phyloP scores from a whole-genome alignment of 2,329 filamentous ascomycete genomes.

The Cladophialophora immunda region DNA sequence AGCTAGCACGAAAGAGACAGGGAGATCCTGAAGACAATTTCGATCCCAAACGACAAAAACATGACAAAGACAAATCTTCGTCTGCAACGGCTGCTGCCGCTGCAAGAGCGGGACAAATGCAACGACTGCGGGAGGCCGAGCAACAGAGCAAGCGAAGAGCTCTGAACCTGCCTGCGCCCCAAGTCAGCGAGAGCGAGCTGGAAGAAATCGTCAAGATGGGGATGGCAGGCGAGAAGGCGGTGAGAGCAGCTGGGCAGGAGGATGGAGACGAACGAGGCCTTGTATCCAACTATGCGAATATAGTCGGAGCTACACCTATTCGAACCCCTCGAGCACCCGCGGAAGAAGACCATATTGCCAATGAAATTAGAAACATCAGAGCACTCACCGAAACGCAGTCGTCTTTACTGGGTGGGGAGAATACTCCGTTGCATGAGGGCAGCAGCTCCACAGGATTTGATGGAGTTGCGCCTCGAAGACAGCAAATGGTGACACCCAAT shows the following conservation, averaged over 20 bases:
- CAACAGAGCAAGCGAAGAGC: slow-evolving; percentile 91
- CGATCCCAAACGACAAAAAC: slow-evolving; percentile 83
- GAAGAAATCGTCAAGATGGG: slow-evolving; percentile 99
- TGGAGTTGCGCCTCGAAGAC: slow-evolving; percentile 79
- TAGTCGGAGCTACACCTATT: slow-evolving; percentile 85
- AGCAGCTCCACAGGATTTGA: slow-evolving; percentile 86
- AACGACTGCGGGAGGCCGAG: slow-evolving; percentile 93
- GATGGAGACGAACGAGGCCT: slow-evolving; percentile 86
- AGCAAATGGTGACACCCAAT: slow-evolving; percentile 89
- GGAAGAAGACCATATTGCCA: slow-evolving; percentile 94
- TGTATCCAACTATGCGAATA: slow-evolving; percentile 83
- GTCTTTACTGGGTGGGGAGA: slow-evolving; percentile 90
- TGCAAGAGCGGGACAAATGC: slow-evolving; percentile 90
- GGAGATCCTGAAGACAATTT: slow-evolving; percentile 85
- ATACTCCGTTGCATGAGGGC: slow-evolving; percentile 86
- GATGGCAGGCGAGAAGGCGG: slow-evolving; percentile 87
- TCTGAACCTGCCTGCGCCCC: slow-evolving; percentile 84
- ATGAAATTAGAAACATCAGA: slow-evolving; percentile 93
- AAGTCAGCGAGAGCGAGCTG: slow-evolving; percentile 90
- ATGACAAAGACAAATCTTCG: slow-evolving; percentile 81
- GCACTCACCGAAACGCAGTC: slow-evolving; percentile 94
- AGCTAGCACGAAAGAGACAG: slow-evolving; percentile 90
- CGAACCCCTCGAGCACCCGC: slow-evolving; percentile 89
- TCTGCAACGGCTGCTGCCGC: slow-evolving; percentile 86
- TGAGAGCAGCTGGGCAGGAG: slow-evolving; percentile 75